A percentile compares a stretch with the other conserved stretches of the same genome.
These are phyloP conservation scores for Tylopilus orsonianus DNA, from an alignment of 1,284 basidiomycete species.

Conservation along the genomic window DNA sequence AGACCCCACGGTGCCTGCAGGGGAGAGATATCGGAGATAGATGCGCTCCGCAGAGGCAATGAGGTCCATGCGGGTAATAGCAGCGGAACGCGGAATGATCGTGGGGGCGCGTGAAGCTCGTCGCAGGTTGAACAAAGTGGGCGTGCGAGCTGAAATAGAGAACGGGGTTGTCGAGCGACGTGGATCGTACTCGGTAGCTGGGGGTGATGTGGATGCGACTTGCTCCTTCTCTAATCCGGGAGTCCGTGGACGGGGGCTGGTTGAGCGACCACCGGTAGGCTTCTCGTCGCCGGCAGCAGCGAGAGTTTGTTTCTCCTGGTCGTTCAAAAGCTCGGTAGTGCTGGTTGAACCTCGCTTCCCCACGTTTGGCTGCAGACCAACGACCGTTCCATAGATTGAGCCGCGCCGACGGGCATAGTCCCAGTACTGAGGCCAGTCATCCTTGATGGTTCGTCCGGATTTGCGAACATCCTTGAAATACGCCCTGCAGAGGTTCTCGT, in stretches of 20 bases:
- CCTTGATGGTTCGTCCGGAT: conserved; percentile 86
- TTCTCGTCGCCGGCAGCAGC: conserved; percentile 51
- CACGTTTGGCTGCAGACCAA: conserved; percentile 64
- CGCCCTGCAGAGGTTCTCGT: conserved; percentile 96
- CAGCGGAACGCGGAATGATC: conserved; percentile 85
- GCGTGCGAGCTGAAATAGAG: conserved; percentile 69
- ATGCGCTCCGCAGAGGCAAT: conserved; percentile 94
- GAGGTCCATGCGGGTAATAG: conserved; percentile 88
- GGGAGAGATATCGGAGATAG: conserved; percentile 88
- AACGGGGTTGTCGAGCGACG: conserved; percentile 77
- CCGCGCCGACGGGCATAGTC: conserved; percentile 84
- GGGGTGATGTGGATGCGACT: conserved; percentile 48
- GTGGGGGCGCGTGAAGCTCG: conserved; percentile 82
- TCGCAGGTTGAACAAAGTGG: conserved; percentile 67
- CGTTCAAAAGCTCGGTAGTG: conserved; percentile 63
- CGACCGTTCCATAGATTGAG: conserved; percentile 88
- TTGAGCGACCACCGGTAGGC: conserved; percentile 46
- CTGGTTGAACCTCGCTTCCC: conserved; percentile 76
- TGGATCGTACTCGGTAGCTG: conserved; percentile 41
- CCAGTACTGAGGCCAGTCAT: conserved; percentile 98
- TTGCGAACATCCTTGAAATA: conserved; percentile 98
- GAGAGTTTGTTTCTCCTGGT: conserved; percentile 64
- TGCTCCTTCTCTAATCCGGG: conserved; percentile 47
- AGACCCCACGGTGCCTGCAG: conserved; percentile 63
- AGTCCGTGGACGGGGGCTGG: conserved; percentile 46